These are phyloP conservation scores for Ascoidea asiatica DNA, from an alignment of 805 yeast genomes.

Conservation along the genomic window DNA sequence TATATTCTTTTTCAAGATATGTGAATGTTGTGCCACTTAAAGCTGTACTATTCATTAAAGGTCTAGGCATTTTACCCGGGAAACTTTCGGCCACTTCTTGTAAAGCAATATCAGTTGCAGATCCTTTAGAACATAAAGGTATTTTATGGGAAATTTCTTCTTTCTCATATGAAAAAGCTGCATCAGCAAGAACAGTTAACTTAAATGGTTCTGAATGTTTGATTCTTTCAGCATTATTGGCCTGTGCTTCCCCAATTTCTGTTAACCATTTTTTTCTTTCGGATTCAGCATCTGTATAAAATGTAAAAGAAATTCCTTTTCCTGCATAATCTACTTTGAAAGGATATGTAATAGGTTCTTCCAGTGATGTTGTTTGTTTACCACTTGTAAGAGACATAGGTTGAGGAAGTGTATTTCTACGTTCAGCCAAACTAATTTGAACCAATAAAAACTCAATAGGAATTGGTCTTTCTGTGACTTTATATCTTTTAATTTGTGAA, in stretches of 20 bases:
- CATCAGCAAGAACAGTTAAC: conserved; percentile 38
- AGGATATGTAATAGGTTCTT: conserved; percentile 12
- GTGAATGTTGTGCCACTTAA: conserved; percentile 21
- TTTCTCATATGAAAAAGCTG: conserved; percentile 52
- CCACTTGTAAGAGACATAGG: neutral
- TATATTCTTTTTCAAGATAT: conserved; percentile 30
- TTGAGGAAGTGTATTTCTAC: neutral
- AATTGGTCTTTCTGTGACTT: conserved; percentile 43
- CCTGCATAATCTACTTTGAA: conserved; percentile 49
- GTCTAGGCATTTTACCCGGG: conserved; percentile 12
- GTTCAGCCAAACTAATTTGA: conserved; percentile 19
- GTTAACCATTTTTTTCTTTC: conserved; percentile 50
- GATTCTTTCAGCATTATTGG: conserved; percentile 22
- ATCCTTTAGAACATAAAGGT: conserved; percentile 37
- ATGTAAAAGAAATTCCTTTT: conserved; percentile 38
- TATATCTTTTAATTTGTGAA: conserved; percentile 17
- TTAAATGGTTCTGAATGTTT: conserved; percentile 38
- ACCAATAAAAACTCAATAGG: conserved; percentile 45
- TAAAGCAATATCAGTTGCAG: conserved; percentile 33
- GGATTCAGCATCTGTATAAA: conserved; percentile 28
- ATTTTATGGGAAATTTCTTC: conserved; percentile 34
- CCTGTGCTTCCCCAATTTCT: conserved; percentile 33
- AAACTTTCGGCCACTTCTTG: conserved; percentile 18
- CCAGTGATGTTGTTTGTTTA: conserved; percentile 5
- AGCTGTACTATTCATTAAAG: conserved; percentile 14